These are phyloP conservation scores for Wickerhamiella australiensis DNA, from an alignment of 805 yeast species.

Conservation along the genomic window DNA sequence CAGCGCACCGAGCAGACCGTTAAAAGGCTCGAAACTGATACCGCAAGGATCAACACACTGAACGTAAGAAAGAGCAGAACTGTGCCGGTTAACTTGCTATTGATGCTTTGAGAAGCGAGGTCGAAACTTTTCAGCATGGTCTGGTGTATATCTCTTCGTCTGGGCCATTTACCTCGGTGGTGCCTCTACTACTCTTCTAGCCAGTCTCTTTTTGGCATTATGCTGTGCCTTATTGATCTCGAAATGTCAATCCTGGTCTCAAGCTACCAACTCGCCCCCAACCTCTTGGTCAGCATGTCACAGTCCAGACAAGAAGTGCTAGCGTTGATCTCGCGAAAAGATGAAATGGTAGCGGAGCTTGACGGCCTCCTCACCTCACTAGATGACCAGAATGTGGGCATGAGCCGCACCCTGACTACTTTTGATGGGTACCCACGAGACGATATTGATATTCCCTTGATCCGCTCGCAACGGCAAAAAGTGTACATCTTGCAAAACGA, in stretches of 20 bases:
- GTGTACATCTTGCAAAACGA: slow-evolving; percentile 66
- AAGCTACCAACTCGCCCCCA: background rate
- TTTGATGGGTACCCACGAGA: slow-evolving; percentile 74
- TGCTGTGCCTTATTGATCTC: too few species aligned
- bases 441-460: slow-evolving; percentile 66
- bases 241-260: too few species aligned
- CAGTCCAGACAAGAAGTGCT: slow-evolving; percentile 14
- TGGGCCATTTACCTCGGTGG: too few species aligned
- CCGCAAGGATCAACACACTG: too few species aligned
- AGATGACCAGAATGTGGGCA: slow-evolving; percentile 38
- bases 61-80: too few species aligned
- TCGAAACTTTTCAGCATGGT: too few species aligned
- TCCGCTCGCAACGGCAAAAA: slow-evolving; percentile 49
- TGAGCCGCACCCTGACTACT: slow-evolving; percentile 54
- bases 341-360: slow-evolving; percentile 34
- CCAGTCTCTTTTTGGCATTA: too few species aligned
- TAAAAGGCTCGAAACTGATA: too few species aligned
- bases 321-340: slow-evolving; percentile 16
- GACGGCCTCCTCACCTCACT: slow-evolving; percentile 35
- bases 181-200: too few species aligned
- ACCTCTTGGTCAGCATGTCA: background rate
- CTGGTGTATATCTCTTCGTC: too few species aligned
- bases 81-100: too few species aligned
- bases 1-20: background rate
- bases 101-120: too few species aligned